These are phyloP conservation scores for Ulota crispa DNA, from an alignment of 225 moss, liverwort and hornwort species.

Conservation along the genomic window DNA sequence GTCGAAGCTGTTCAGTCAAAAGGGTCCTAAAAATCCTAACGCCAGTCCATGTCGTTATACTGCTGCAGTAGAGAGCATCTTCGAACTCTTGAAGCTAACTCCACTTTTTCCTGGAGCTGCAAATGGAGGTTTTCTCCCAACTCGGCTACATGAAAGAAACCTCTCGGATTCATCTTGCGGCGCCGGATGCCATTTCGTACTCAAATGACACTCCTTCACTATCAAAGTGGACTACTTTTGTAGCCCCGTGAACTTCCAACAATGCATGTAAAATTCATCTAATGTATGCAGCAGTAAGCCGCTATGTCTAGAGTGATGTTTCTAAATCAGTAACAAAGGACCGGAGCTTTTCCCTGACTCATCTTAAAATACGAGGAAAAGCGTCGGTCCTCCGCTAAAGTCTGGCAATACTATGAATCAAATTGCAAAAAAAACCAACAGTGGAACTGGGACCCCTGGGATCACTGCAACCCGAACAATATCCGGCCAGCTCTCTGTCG, in stretches of 20 bases:
- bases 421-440: background rate
- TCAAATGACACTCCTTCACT: background rate
- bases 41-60: constrained; percentile 7
- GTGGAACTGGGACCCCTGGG: background rate
- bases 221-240: constrained; percentile 8
- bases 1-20: background rate
- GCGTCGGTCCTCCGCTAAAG: constrained; percentile 37
- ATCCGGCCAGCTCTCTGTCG: constrained; percentile 30
- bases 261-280: constrained; percentile 10
- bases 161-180: constrained; percentile 2
- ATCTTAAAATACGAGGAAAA: constrained; percentile 29
- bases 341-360: constrained; percentile 43
- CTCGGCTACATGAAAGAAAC: constrained; percentile 1
- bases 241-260: constrained; percentile 21
- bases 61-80: background rate
- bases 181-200: background rate
- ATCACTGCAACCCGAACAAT: constrained; percentile 19
- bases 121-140: background rate
- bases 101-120: background rate
- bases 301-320: background rate
- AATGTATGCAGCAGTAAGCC: background rate
- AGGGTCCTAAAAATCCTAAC: background rate
- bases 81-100: background rate
- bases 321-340: constrained; percentile 3
- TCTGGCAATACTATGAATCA: background rate